phyloP scores from a whole-genome alignment of 371 early-diverging fungal species.

The Mucor velutinosus region DNA sequence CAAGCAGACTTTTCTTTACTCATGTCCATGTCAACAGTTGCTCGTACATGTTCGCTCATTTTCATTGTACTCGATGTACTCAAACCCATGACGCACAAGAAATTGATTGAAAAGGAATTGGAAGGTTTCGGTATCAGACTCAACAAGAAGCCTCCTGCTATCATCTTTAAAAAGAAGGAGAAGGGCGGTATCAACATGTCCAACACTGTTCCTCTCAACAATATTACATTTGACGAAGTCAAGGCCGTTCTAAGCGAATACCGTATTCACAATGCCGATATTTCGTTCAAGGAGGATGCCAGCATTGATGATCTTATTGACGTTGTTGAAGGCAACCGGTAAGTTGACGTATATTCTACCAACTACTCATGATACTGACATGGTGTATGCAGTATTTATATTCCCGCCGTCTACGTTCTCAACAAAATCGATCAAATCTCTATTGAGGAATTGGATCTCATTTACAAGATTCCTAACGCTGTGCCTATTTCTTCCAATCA shows the following conservation, averaged over 20 bases:
- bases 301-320: slow-evolving; percentile 96
- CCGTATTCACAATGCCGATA: slow-evolving; percentile 92
- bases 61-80: slow-evolving; percentile 96
- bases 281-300: slow-evolving; percentile 86
- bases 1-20: not conserved
- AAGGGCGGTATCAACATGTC: slow-evolving; percentile 94
- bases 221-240: slow-evolving; percentile 84
- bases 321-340: slow-evolving; percentile 73
- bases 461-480: slow-evolving; percentile 98
- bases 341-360: not conserved
- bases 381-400: slow-evolving; percentile 54
- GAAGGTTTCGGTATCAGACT: slow-evolving; percentile 99
- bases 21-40: slow-evolving; percentile 53
- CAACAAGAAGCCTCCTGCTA: slow-evolving; percentile 96
- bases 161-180: slow-evolving; percentile 92
- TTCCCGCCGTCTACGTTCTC: slow-evolving; percentile 88
- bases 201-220: slow-evolving; percentile 83
- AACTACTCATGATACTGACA: not conserved
- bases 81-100: slow-evolving; percentile 93
- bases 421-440: slow-evolving; percentile 97
- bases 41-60: slow-evolving; percentile 94
- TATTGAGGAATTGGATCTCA: slow-evolving; percentile 90
- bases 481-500: slow-evolving; percentile 98
- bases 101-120: slow-evolving; percentile 96
- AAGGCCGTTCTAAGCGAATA: slow-evolving; percentile 92